These are phyloP conservation scores for Akebia trifoliata DNA, from an alignment of 164 flowering plant genomes.

Conservation along the genomic window DNA sequence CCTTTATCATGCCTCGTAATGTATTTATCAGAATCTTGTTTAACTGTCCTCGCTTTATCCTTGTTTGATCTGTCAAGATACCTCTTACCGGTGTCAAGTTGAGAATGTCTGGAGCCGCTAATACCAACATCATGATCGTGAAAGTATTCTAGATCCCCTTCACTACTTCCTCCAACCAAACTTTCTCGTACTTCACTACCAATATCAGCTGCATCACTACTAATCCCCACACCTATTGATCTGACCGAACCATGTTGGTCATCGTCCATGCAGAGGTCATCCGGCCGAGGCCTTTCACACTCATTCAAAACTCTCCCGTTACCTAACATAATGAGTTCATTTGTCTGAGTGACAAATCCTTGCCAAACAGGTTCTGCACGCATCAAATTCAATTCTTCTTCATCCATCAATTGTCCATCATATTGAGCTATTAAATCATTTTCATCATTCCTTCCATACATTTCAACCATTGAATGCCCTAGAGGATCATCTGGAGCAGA, in stretches of 20 bases:
- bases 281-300: slow-evolving; percentile 48
- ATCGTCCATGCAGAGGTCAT: slow-evolving; percentile 69
- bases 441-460: slow-evolving; percentile 52
- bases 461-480: slow-evolving; percentile 52
- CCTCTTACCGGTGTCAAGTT: slow-evolving; percentile 34
- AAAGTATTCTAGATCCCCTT: slow-evolving; percentile 78
- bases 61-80: slow-evolving; percentile 32
- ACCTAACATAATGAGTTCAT: slow-evolving; percentile 69
- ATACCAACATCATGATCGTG: slow-evolving; percentile 55
- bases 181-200: slow-evolving; percentile 87
- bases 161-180: slow-evolving; percentile 79
- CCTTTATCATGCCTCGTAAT: slow-evolving; percentile 39
- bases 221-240: slow-evolving; percentile 97
- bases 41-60: slow-evolving; percentile 33
- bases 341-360: slow-evolving; percentile 88
- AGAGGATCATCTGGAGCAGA: slow-evolving; percentile 53
- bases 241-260: slow-evolving; percentile 93
- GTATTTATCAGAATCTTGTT: slow-evolving; percentile 35
- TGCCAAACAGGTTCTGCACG: slow-evolving; percentile 96
- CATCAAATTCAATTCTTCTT: slow-evolving; percentile 82
- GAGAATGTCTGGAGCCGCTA: slow-evolving; percentile 36
- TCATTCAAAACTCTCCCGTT: slow-evolving; percentile 56
- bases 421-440: slow-evolving; percentile 72
- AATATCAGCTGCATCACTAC: slow-evolving; percentile 83
- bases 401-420: slow-evolving; percentile 93